Evolutionary conservation across 495 filamentous ascomycete genomes (phyloP).

Genomic region (Neurospora pannonica): DNA sequence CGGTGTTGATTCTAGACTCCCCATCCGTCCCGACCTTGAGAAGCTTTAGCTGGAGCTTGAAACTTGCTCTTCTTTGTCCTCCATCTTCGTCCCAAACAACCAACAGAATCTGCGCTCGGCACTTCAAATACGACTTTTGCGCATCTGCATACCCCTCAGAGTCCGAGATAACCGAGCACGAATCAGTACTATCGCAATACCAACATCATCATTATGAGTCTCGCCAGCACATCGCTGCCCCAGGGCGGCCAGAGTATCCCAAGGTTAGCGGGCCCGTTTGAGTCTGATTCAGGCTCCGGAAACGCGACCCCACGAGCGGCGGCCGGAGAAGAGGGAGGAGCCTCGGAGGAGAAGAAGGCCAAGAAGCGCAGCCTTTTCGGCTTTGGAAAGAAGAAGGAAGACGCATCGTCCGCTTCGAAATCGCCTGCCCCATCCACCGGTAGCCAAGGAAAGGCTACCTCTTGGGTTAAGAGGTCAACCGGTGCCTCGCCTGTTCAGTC

Average conservation of each 20-base stretch:
- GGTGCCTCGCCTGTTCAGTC: slow-evolving; percentile 37
- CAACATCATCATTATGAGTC: slow-evolving; percentile 14
- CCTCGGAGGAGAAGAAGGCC: slow-evolving; percentile 29
- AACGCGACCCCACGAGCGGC: slow-evolving; percentile 28
- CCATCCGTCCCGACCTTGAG: neutral
- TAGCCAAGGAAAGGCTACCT: slow-evolving; percentile 11
- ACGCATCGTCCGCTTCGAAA: slow-evolving; percentile 34
- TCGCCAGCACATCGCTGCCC: slow-evolving; percentile 13
- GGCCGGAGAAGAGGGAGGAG: slow-evolving; percentile 7
- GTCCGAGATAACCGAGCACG: neutral
- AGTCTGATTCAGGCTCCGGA: slow-evolving; percentile 18
- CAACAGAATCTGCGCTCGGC: neutral
- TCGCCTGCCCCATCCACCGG: slow-evolving; percentile 15
- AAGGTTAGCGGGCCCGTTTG: slow-evolving; percentile 21
- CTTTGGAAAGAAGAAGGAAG: slow-evolving; percentile 57
- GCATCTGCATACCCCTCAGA: neutral
- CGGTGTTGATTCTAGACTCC: neutral
- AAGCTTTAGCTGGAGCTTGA: neutral
- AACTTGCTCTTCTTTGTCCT: neutral
- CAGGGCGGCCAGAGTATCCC: slow-evolving; percentile 14
- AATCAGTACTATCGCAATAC: neutral
- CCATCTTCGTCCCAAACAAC: neutral
- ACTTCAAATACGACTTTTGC: neutral
- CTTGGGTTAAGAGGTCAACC: slow-evolving; percentile 9
- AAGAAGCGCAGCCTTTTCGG: slow-evolving; percentile 50